phyloP scores from a whole-genome alignment of 352 stramenopile species.

The Phytophthora meadii region DNA sequence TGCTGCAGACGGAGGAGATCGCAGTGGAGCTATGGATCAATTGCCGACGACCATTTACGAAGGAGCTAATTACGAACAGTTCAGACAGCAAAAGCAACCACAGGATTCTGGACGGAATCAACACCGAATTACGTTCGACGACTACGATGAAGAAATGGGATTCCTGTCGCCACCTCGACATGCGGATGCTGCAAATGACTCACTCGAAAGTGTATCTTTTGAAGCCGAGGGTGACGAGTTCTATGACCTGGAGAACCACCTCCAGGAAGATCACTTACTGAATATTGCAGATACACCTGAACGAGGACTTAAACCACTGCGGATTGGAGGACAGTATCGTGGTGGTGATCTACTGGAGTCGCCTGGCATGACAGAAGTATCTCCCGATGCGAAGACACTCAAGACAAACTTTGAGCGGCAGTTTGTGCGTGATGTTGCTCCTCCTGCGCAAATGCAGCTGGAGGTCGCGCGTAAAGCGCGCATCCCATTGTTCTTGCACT shows the following conservation, averaged over 20 bases:
- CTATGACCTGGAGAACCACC: constrained; percentile 61
- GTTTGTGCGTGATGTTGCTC: constrained; percentile 75
- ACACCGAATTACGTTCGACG: constrained; percentile 66
- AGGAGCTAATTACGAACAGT: constrained; percentile 42
- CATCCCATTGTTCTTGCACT: constrained; percentile 87
- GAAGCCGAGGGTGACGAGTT: constrained; percentile 53
- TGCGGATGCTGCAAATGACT: constrained; percentile 37
- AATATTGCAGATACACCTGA: constrained; percentile 36
- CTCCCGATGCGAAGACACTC: constrained; percentile 54
- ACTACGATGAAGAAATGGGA: constrained; percentile 61
- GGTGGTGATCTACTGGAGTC: constrained; percentile 35
- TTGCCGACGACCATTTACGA: constrained; percentile 66
- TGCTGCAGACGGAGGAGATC: constrained; percentile 16
- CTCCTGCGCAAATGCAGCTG: constrained; percentile 87
- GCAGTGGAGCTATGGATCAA: constrained; percentile 38
- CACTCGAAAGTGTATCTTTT: constrained; percentile 63
- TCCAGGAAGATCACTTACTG: constrained; percentile 35
- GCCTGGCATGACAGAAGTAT: constrained; percentile 25
- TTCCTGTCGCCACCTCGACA: constrained; percentile 43
- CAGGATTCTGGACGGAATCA: constrained; percentile 60
- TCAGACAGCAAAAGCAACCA: constrained; percentile 32
- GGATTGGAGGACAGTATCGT: constrained; percentile 36
- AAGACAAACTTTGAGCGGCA: constrained; percentile 70
- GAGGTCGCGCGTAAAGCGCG: constrained; percentile 83
- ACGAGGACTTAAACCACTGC: constrained; percentile 16